Conservation (phyloP, 768 basidiomycete species). For the Hemileccinum rubropunctum region DNA sequence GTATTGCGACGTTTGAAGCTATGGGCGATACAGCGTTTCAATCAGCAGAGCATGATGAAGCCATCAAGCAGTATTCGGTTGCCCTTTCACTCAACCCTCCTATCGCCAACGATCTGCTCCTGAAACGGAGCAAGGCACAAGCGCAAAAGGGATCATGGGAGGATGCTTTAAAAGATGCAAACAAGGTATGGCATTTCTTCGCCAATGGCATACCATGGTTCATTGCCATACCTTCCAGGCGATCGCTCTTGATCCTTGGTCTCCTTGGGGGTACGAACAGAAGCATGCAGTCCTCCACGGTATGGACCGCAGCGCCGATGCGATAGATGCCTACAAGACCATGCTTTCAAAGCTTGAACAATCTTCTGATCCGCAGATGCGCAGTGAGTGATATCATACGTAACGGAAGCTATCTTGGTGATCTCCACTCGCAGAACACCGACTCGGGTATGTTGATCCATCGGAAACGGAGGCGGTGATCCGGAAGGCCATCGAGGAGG, state of each 20-base stretch:
- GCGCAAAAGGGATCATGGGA: not conserved
- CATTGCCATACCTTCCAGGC: not conserved
- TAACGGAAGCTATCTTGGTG: too few relatives aligned
- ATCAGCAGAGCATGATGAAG: not conserved
- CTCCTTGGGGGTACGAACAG: not conserved
- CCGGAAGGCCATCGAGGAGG: too few relatives aligned
- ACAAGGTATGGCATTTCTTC: not conserved
- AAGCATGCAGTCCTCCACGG: not conserved
- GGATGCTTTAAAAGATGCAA: constrained; percentile 1
- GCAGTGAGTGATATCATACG: constrained; percentile 1
- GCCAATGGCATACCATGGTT: too few relatives aligned
- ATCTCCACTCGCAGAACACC: too few relatives aligned
- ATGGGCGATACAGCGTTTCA: too few relatives aligned
- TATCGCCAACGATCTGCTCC: not conserved
- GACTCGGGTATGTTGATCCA: too few relatives aligned
- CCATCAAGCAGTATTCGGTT: not conserved
- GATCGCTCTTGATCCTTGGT: not conserved
- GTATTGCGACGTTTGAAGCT: not conserved
- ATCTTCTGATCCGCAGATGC: not conserved
- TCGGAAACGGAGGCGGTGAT: too few relatives aligned
- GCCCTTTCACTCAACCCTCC: not conserved
- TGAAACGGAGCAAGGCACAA: not conserved
- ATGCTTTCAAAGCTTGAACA: not conserved
- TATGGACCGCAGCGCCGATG: not conserved
- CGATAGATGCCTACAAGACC: not conserved